Conservation (phyloP, 2,329 filamentous ascomycete genomes). For the Aaosphaeria pasadenensis region DNA sequence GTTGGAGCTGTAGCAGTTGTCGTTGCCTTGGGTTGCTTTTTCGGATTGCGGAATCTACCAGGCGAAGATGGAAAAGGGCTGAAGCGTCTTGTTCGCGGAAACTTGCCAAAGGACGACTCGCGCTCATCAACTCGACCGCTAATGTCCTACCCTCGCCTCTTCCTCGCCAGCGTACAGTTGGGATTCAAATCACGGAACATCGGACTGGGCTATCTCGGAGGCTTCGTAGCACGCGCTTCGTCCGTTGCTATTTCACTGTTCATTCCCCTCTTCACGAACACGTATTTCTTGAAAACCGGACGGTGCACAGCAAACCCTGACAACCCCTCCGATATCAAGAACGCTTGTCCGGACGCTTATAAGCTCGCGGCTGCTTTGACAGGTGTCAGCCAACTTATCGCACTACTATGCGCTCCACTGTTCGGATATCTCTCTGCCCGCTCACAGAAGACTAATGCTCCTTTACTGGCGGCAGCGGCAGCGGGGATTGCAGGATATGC, state of each 20-base stretch:
- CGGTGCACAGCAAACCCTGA: constrained; percentile 61
- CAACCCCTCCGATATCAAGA: constrained; percentile 65
- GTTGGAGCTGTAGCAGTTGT: constrained; percentile 70
- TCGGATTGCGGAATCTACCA: constrained; percentile 66
- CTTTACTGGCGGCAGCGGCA: constrained; percentile 68
- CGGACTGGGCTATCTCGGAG: constrained; percentile 83
- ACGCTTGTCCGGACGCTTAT: constrained; percentile 82
- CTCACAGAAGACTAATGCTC: constrained; percentile 63
- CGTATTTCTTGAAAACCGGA: constrained; percentile 79
- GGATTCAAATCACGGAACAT: constrained; percentile 77
- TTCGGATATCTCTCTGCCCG: constrained; percentile 84
- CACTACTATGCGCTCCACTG: constrained; percentile 77
- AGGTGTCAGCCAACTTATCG: constrained; percentile 82
- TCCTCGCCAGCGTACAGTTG: constrained; percentile 48
- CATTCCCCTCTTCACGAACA: constrained; percentile 88
- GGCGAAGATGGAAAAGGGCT: constrained; percentile 79
- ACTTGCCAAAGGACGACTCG: constrained; percentile 18
- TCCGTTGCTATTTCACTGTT: constrained; percentile 95
- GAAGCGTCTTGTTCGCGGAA: constrained; percentile 38
- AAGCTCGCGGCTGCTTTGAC: constrained; percentile 83
- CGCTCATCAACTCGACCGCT: constrained; percentile 54
- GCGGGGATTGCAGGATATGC: constrained; percentile 77
- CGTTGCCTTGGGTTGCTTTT: constrained; percentile 71
- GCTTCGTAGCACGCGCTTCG: constrained; percentile 90
- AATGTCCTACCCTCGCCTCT: constrained; percentile 53